Base-by-base conservation (phyloP, 192 early-diverging fungal genomes). In the Paraglomus brasilianum region DNA sequence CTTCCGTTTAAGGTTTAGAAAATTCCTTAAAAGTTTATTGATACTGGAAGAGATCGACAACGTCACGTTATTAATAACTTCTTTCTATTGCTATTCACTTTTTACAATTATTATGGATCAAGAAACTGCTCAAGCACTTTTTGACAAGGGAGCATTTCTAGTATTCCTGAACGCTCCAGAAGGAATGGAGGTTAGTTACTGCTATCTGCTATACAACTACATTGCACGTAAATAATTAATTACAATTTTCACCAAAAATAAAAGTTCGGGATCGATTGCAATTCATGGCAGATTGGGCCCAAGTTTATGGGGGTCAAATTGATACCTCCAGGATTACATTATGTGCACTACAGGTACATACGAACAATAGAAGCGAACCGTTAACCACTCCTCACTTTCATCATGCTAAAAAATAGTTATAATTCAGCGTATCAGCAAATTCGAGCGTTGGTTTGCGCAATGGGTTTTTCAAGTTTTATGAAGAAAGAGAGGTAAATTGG, bases 271-370 rank as follows among this genome's bases (percentile, higher is more conserved):
- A 88, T 97, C 58, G 96, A 97, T 73, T 84, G 86, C 74, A 92
- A 91, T 72, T 85, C 87, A 19, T 98, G 95, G 95, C 81, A 86
- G 50, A 92, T 87, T 17, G 97, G 97, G 1, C 93, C 93, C 11
- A 77, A 83, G 42, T 98, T 98, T 76, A 92, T 85, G 67, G 97
- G 97, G 46, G 74, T 97, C 24, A 96, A 95, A 78, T 79, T 95
- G 51, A 92, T 98, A 60, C 95, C 97, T 17, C 91, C 94, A 0
- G 97, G 97, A 0, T 81, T 93, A 50, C 97, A 98, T 78, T 96
- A 95, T 78, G 79, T 96, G 14, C 92, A 92, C 73, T 96, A 95
- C 78, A 50, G 50, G 49, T 76, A 44, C 13, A 15, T 42, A 24
- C 36, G 38, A 39, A 21, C 15, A 52, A 38, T 55, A 0, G 13